Evolutionary conservation across 2,329 filamentous ascomycete species (phyloP).

Genomic region (Fusarium clavum): DNA sequence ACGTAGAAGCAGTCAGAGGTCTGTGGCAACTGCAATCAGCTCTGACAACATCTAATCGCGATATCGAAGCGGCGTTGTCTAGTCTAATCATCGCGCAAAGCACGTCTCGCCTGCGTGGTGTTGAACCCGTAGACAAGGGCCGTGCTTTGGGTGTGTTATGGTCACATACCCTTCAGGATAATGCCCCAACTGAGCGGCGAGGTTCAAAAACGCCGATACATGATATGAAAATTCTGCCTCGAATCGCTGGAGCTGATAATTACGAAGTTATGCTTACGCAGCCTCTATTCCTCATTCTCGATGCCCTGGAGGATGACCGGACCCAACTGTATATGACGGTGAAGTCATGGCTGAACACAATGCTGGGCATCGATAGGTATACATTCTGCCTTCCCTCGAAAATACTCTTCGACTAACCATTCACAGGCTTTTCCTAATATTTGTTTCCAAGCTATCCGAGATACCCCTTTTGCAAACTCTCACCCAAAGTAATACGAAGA

Average conservation of each 20-base stretch:
- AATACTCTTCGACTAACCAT: slow-evolving; percentile 6
- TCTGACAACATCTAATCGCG: slow-evolving; percentile 73
- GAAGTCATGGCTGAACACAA: slow-evolving; percentile 81
- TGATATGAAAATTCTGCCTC: slow-evolving; percentile 51
- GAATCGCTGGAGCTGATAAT: slow-evolving; percentile 67
- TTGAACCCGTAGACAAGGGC: slow-evolving; percentile 68
- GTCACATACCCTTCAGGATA: slow-evolving; percentile 80
- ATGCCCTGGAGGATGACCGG: slow-evolving; percentile 78
- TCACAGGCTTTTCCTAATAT: slow-evolving; percentile 68
- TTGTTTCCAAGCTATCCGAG: slow-evolving; percentile 68
- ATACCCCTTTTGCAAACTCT: slow-evolving; percentile 62
- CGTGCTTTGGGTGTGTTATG: slow-evolving; percentile 81
- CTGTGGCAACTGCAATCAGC: slow-evolving; percentile 87
- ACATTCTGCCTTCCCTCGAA: slow-evolving; percentile 16
- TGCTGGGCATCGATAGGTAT: slow-evolving; percentile 72
- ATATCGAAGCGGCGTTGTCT: slow-evolving; percentile 83
- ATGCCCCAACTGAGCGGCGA: slow-evolving; percentile 61
- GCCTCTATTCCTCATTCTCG: slow-evolving; percentile 84
- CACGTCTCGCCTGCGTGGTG: slow-evolving; percentile 22
- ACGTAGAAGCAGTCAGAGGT: slow-evolving; percentile 89
- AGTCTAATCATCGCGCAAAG: slow-evolving; percentile 71
- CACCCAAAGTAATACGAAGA: slow-evolving; percentile 29
- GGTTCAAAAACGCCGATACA: slow-evolving; percentile 58
- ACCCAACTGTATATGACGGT: slow-evolving; percentile 81
- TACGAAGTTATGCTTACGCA: slow-evolving; percentile 82